Base-by-base conservation (phyloP, 2,329 filamentous ascomycete species). In the Diaporthe sp. region DNA sequence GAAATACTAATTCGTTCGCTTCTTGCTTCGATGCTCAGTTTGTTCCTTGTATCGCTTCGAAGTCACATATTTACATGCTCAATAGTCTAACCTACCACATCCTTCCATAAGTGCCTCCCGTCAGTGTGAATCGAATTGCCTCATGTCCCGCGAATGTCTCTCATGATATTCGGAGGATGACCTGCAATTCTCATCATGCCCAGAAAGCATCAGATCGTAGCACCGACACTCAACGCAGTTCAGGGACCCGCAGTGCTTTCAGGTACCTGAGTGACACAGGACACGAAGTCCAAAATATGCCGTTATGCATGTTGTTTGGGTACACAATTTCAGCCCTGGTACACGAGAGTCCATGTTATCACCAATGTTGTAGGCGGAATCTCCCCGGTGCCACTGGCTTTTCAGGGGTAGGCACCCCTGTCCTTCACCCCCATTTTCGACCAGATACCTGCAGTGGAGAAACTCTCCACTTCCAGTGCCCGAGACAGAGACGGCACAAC, bases 391-490 rank as follows among this genome's bases (percentile, higher is more conserved):
- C 13, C 65, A 25, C 34, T 25, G 31, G 15, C 47, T 22, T 34
- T 42, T 55, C 25, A 6, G 13, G 15, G 25, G 28, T 8, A 13
- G 31, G 4, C 31, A 55, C 49, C 65, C 65, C 34, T 70, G 65
- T 34, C 10, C 28, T 13, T 47, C 34, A 73, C 60, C 71, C 71
- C 71, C 71, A 73, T 73, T 73, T 73, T 55, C 71, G 71, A 73
- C 60, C 58, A 25, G 47, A 25, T 55, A 51, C 22, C 65, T 70
- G 13, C 34, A 55, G 71, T 47, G 47, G 71, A 65, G 49, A 31
- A 31, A 44, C 42, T 8, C 31, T 47, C 71, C 58, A 44, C 71
- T 55, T 34, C 58, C 31, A 44, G 34, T 57, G 17, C 65, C 65
- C 49, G 49, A 42, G 47, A 68, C 65, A 68, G 2, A 12, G 31